Base-by-base conservation (phyloP, 2,329 filamentous ascomycete genomes). In the Fusarium scirpi region DNA sequence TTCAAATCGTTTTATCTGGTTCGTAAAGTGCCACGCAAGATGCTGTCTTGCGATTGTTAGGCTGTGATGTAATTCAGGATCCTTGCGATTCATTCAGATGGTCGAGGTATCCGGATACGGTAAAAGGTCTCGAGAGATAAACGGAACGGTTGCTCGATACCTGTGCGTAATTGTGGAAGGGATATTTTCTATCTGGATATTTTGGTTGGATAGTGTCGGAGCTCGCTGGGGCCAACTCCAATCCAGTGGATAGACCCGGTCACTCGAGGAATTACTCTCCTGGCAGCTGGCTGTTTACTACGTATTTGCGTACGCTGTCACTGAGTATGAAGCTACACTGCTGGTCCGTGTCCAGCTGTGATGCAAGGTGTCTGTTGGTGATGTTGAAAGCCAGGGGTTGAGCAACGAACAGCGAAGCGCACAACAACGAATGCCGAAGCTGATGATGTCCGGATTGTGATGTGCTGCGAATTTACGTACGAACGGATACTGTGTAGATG, bases 81-180 rank as follows among this genome's bases (percentile, higher is more conserved):
- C 57, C 24, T 51, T 49, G n/a, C 47, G 56, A 67, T 53, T 53
- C 51, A 69, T 57, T 69, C 47, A 51, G 61, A 49, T 22, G 29
- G 22, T 54, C 22, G 16, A 44, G 30, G 52, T 34, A 63, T 59
- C 67, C 62, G 57, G 57, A 70, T 67, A 49, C 27, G 41, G 67
- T 52, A 63, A 67, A 58, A 51, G 62, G 67, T 69, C 67, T 70
- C 41, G 67, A 70, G 67, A 70, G 62, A 70, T 70, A 70, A 70
- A 63, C 56, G 25, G 41, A 67, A 70, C 40, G 32, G 62, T 56
- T 67, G 47, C 51, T 70, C 40, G 51, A 67, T 54, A 55, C 43
- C 53, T 60, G 41, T 70, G 52, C 54, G 49, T 66, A 67, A 62
- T 64, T 68, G 46, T 58, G 54, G 54, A 49, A 61, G 63, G 69